Conservation (phyloP, 108 stramenopile genomes). For the Pseudonitzschia multistriata region DNA sequence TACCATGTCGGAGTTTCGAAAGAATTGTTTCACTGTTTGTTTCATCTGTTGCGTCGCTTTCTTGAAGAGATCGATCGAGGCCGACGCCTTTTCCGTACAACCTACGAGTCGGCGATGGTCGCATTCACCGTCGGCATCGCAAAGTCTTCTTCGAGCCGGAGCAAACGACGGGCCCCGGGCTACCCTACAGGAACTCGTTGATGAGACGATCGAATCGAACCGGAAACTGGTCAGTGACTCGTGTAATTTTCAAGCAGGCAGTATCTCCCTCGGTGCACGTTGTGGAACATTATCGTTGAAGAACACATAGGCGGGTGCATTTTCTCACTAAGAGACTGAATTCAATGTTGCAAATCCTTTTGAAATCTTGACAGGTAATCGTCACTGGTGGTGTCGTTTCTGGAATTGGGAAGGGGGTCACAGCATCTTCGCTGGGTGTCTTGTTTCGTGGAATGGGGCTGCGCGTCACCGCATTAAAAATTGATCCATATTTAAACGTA, state of each 20-base stretch:
- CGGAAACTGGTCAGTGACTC: slow-evolving; percentile 52
- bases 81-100: background rate
- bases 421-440: slow-evolving; percentile 91
- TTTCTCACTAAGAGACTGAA: too few species aligned
- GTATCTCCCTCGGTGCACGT: too few species aligned
- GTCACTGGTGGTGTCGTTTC: slow-evolving; percentile 97
- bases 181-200: slow-evolving; percentile 22
- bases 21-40: background rate
- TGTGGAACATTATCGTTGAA: too few species aligned
- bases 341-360: too few species aligned
- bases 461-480: slow-evolving; percentile 94
- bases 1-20: background rate
- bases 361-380: too few species aligned
- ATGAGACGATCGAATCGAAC: slow-evolving; percentile 24
- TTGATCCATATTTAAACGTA: slow-evolving; percentile 97
- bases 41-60: slow-evolving; percentile 3
- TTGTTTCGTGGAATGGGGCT: slow-evolving; percentile 88
- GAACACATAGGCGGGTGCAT: background rate
- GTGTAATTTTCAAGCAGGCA: too few species aligned
- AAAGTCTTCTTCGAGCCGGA: background rate
- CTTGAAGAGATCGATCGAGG: background rate
- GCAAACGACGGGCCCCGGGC: background rate
- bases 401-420: slow-evolving; percentile 97
- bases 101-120: background rate
- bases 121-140: background rate